Evolutionary conservation across 371 early-diverging fungal genomes (phyloP).

Genomic region (Mucor mucedo): DNA sequence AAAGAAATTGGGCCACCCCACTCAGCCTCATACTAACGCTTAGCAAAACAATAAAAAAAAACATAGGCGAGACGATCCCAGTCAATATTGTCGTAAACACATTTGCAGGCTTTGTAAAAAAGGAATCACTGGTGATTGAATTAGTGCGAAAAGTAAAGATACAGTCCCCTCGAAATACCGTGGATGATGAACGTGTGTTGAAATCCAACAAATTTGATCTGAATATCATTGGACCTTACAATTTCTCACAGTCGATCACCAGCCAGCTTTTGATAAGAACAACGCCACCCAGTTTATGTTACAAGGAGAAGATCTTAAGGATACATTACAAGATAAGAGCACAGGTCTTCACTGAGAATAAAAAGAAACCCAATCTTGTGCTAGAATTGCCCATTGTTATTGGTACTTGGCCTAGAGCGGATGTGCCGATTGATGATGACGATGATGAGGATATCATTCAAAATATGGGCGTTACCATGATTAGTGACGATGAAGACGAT

Average conservation of each 20-base stretch:
- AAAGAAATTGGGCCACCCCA: too few species aligned
- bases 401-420: slow-evolving; percentile 46
- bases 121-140: slow-evolving; percentile 33
- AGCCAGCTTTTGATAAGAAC: slow-evolving; percentile 38
- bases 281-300: slow-evolving; percentile 41
- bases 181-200: slow-evolving; percentile 34
- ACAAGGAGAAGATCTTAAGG: slow-evolving; percentile 30
- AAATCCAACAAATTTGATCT: slow-evolving; percentile 37
- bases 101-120: slow-evolving; percentile 22
- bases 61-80: slow-evolving; percentile 38
- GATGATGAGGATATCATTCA: slow-evolving; percentile 39
- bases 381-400: slow-evolving; percentile 43
- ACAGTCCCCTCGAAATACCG: slow-evolving; percentile 24
- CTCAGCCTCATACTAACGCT: too few species aligned
- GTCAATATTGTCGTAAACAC: slow-evolving; percentile 37
- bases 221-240: slow-evolving; percentile 43
- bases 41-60: slow-evolving; percentile 6
- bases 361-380: slow-evolving; percentile 13
- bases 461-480: slow-evolving; percentile 30
- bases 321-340: slow-evolving; percentile 42
- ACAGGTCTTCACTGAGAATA: slow-evolving; percentile 20
- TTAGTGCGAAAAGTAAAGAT: slow-evolving; percentile 36
- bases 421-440: slow-evolving; percentile 48
- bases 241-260: slow-evolving; percentile 38
- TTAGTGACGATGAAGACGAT: slow-evolving; percentile 29